Base-by-base conservation (phyloP, 139 green algal genomes). In the Coelastrella sp. region DNA sequence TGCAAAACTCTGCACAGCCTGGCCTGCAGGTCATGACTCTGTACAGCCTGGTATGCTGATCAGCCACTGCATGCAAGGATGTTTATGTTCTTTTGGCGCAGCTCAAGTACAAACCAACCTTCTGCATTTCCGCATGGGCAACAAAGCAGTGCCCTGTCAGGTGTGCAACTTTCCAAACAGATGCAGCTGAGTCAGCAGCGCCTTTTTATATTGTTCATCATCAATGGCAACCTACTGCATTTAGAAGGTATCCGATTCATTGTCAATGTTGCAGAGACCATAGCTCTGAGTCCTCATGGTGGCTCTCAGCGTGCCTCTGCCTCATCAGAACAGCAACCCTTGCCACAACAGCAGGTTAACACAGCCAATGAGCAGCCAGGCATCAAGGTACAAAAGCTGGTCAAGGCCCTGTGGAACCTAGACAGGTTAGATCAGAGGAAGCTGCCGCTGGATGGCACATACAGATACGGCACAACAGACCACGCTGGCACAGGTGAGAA, bases 351-450 rank as follows among this genome's bases (percentile, higher is more conserved):
- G 9, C 70, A 82, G 22, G n/a, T 83, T 0, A 75, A 89, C 58
- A 24, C 79, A 78, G 75, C 72, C 7, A 83, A 83, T 25, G 19
- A 49, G n/a, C n/a, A 70, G 35, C 24, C 65, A 15, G 92, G 92
- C 0, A 9, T 89, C 3, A 95, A 96, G 49, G 19, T 27, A 19
- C 93, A 96, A 91, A 59, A 86, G 25, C 82, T 96, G 59, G 86
- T 93, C 14, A 63, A 27, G 7, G 95, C 93, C 0, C 89, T 96
- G 75, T 97, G 95, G 96, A 95, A 94, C 87, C 82, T 97, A 57
- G 96, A 97, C 76, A 90, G 96, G 0, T 61, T 97, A 5, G 95
- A 97, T 90, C 95, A 98, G 90, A 73, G 91, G 49, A 72, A 66
- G 3, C 87, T 95, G 61, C 96, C 96, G 0, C 92, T 98, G 75